Percentiles rank a stretch among this genome's conserved stretches.
Evolutionary conservation across 805 yeast genomes (phyloP).

Genomic region (Phaffomyces thermotolerans): DNA sequence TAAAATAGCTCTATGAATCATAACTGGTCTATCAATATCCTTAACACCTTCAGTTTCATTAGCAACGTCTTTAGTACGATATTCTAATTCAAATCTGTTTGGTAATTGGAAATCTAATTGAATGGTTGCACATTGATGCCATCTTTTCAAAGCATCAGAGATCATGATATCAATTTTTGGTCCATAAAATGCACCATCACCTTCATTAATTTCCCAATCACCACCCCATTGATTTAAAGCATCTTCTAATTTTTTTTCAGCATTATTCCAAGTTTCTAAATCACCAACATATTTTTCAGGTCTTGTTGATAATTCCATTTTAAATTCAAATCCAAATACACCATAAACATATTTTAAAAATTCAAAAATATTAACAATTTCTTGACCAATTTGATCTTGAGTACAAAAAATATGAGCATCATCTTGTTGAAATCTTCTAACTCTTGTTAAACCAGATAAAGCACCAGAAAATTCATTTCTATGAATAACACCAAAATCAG

Average conservation of each 20-base stretch:
- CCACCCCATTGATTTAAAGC: slow-evolving; percentile 85
- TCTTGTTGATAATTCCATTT: slow-evolving; percentile 95
- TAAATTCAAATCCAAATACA: slow-evolving; percentile 87
- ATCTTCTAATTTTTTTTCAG: slow-evolving; percentile 76
- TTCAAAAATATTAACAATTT: slow-evolving; percentile 78
- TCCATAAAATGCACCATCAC: slow-evolving; percentile 96
- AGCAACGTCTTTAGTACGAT: slow-evolving; percentile 56
- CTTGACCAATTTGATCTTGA: slow-evolving; percentile 80
- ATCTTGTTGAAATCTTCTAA: slow-evolving; percentile 98
- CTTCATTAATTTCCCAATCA: slow-evolving; percentile 90
- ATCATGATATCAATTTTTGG: slow-evolving; percentile 96
- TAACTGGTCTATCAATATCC: slow-evolving; percentile 80
- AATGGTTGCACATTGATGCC: slow-evolving; percentile 99
- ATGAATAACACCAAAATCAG: slow-evolving; percentile 95
- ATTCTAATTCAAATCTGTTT: slow-evolving; percentile 83
- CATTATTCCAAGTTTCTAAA: slow-evolving; percentile 86
- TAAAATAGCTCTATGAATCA: slow-evolving; percentile 98
- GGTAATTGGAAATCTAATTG: slow-evolving; percentile 99
- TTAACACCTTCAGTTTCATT: slow-evolving; percentile 37
- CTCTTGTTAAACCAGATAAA: slow-evolving; percentile 89
- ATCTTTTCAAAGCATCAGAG: slow-evolving; percentile 88
- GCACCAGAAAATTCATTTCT: slow-evolving; percentile 97
- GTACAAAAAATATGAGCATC: slow-evolving; percentile 98
- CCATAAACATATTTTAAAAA: slow-evolving; percentile 84
- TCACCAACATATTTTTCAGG: slow-evolving; percentile 97